phyloP scores from a whole-genome alignment of 2,329 filamentous ascomycete species.

The Diaporthe sp. region DNA sequence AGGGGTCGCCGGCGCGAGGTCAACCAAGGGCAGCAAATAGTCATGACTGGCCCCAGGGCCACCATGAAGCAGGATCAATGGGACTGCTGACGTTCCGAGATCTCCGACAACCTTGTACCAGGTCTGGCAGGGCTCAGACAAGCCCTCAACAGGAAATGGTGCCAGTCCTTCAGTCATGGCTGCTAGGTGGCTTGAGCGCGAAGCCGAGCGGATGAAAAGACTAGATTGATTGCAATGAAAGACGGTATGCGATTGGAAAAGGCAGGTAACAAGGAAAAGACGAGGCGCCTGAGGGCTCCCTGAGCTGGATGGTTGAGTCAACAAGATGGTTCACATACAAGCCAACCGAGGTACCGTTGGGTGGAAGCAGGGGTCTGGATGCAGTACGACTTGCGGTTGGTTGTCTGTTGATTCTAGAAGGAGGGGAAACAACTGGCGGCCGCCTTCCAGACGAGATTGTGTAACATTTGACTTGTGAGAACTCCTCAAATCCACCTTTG shows the following conservation, averaged over 20 bases:
- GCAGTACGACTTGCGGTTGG: background rate
- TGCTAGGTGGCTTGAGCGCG: background rate
- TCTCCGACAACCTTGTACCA: slow-evolving; percentile 32
- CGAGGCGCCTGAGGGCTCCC: background rate
- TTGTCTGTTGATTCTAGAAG: background rate
- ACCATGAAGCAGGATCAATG: slow-evolving; percentile 46
- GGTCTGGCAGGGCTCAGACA: slow-evolving; percentile 28
- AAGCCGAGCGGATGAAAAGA: no score
- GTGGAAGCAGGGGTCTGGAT: background rate
- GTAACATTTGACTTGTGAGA: background rate
- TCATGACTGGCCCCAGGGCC: slow-evolving; percentile 57
- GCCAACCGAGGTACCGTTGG: background rate
- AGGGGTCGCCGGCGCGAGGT: slow-evolving; percentile 49
- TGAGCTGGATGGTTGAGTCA: background rate
- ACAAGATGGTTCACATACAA: background rate
- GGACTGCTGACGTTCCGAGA: slow-evolving; percentile 6
- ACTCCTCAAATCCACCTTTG: background rate
- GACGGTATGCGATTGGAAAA: background rate
- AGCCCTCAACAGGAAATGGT: slow-evolving; percentile 2
- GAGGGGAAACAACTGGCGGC: background rate
- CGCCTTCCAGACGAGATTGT: background rate
- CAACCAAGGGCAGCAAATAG: slow-evolving; percentile 51
- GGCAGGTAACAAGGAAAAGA: no score
- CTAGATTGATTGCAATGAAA: no score
- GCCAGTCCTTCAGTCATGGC: slow-evolving; percentile 13